A percentile compares a stretch with the other conserved stretches of the same genome.
Conservation (phyloP, 2,329 filamentous ascomycete genomes). For the Parafenestella ontariensis region DNA sequence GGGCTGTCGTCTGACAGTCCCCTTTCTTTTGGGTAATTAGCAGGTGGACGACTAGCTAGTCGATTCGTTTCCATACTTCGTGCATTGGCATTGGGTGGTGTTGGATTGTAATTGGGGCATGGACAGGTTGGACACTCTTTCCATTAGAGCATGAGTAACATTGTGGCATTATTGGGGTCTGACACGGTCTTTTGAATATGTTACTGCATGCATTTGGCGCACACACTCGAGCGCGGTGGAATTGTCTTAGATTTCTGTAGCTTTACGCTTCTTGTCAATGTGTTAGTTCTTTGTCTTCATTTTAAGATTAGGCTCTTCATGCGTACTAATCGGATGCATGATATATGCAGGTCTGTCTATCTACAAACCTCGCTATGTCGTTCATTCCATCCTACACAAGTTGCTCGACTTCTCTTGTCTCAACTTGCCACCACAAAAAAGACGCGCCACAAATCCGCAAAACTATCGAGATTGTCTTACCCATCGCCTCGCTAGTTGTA, state of each 20-base stretch:
- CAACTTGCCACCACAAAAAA: background rate
- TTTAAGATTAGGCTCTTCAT: background rate
- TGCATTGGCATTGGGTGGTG: conserved; percentile 11
- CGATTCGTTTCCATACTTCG: conserved; percentile 5
- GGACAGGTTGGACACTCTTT: conserved; percentile 26
- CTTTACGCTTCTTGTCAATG: conserved; percentile 25
- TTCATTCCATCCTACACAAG: background rate
- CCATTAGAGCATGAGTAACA: background rate
- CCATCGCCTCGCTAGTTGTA: background rate
- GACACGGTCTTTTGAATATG: conserved; percentile 4
- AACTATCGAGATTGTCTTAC: background rate
- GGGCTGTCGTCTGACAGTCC: conserved; percentile 3
- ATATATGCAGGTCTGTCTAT: too few species aligned
- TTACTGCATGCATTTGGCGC: background rate
- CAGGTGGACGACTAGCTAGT: conserved; percentile 1
- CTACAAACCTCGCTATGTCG: background rate
- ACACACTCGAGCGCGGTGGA: background rate
- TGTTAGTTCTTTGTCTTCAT: conserved; percentile 4
- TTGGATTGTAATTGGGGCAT: conserved; percentile 25
- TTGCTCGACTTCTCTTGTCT: background rate
- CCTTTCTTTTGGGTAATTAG: conserved; percentile 2
- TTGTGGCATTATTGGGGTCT: conserved; percentile 5
- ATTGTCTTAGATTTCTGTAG: conserved; percentile 22
- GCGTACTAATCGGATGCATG: background rate
- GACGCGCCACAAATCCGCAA: background rate